Conservation (phyloP, 306 rosid species). For the Cyamopsis tetragonoloba region DNA sequence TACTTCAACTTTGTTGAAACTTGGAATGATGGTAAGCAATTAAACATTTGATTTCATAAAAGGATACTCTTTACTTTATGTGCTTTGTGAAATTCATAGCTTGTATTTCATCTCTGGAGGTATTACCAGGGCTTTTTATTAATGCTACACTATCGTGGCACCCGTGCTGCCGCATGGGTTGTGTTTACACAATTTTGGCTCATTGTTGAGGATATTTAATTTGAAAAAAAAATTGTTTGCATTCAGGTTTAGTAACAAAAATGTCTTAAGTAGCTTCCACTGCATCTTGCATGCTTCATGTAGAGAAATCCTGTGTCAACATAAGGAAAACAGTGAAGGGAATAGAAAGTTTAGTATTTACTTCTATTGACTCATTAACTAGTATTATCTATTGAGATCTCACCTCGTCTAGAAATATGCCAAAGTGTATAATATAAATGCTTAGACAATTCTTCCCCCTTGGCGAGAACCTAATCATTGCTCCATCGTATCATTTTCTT, state of each 20-base stretch:
- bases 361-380: neutral
- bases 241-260: too few species aligned
- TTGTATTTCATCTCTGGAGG: slow-evolving; percentile 10
- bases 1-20: slow-evolving; percentile 72
- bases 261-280: too few species aligned
- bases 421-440: neutral
- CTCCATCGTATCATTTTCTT: neutral
- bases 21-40: slow-evolving; percentile 79
- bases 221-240: too few species aligned
- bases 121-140: neutral
- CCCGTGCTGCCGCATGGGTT: too few species aligned
- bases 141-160: too few species aligned
- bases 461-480: neutral
- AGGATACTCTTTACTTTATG: neutral
- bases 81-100: neutral
- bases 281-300: neutral
- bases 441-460: neutral
- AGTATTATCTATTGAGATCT: neutral
- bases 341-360: slow-evolving; percentile 3
- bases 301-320: neutral
- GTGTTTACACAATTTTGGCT: too few species aligned
- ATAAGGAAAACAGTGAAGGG: neutral
- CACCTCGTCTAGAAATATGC: too few species aligned
- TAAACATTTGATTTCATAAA: slow-evolving; percentile 17
- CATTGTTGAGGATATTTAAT: too few species aligned